A percentile compares a stretch with the other conserved stretches of the same genome.
Conservation (phyloP, 352 stramenopile genomes). For the Peronosclerospora sorghi region DNA sequence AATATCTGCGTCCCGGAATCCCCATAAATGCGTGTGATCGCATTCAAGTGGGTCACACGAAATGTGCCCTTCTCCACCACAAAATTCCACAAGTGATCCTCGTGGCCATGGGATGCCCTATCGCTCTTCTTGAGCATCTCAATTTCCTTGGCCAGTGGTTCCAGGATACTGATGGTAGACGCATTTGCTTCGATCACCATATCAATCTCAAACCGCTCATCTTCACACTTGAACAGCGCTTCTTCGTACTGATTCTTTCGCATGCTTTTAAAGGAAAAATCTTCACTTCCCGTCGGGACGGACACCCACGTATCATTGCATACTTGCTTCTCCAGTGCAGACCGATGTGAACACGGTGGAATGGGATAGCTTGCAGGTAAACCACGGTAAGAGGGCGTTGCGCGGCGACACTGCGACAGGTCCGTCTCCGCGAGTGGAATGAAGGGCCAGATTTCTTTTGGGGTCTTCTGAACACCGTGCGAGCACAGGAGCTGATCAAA, state of each 20-base stretch:
- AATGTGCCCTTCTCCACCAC: conserved; percentile 93
- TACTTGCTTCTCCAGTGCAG: conserved; percentile 83
- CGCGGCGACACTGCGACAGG: conserved; percentile 80
- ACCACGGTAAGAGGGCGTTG: conserved; percentile 95
- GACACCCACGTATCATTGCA: conserved; percentile 97
- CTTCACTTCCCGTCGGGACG: conserved; percentile 96
- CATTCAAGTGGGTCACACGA: conserved; percentile 93
- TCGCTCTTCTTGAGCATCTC: conserved; percentile 57
- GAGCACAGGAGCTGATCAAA: conserved; percentile 65
- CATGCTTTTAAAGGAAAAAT: conserved; percentile 99
- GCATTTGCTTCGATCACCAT: conserved; percentile 96
- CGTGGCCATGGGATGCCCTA: conserved; percentile 42
- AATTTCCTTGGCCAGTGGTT: conserved; percentile 94
- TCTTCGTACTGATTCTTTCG: conserved; percentile 99
- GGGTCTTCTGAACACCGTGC: conserved; percentile 67
- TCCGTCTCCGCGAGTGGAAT: conserved; percentile 88
- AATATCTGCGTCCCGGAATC: conserved; percentile 86
- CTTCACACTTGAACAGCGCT: conserved; percentile 97
- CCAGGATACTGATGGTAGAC: conserved; percentile 90
- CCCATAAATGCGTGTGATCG: conserved; percentile 97
- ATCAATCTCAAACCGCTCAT: conserved; percentile 92
- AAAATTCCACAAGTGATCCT: conserved; percentile 79
- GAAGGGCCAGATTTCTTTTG: conserved; percentile 86
- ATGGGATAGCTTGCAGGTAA: conserved; percentile 96
- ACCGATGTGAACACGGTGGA: conserved; percentile 92